Conservation (phyloP, 78 protist species). For the Dictyostelium intermedium region DNA sequence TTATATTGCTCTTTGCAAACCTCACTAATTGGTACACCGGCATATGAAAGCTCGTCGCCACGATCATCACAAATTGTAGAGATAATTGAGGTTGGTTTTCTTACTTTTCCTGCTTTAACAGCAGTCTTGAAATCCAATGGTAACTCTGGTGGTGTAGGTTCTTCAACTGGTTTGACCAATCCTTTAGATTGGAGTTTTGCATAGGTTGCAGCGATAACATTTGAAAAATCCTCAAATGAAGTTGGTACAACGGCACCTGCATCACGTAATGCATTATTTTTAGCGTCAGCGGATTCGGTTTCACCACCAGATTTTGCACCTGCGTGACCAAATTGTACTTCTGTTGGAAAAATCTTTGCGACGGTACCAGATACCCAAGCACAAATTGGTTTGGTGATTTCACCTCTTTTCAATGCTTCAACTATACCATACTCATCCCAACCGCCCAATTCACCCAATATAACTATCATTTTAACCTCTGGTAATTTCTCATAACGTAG, state of each 20-base stretch:
- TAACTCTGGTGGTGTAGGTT: constrained; percentile 84
- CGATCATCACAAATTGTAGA: constrained; percentile 96
- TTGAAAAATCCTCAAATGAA: constrained; percentile 88
- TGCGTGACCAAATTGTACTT: constrained; percentile 96
- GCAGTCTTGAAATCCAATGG: constrained; percentile 95
- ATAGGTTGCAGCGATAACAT: constrained; percentile 72
- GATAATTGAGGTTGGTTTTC: constrained; percentile 92
- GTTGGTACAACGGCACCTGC: constrained; percentile 96
- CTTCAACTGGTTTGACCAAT: constrained; percentile 81
- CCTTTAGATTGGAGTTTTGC: constrained; percentile 50
- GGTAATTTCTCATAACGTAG: constrained; percentile 82
- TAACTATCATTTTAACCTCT: constrained; percentile 89
- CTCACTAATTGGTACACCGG: constrained; percentile 88
- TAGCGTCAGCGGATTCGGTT: constrained; percentile 89
- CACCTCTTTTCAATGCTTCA: constrained; percentile 88
- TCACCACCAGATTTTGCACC: constrained; percentile 89
- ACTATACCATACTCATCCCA: constrained; percentile 91
- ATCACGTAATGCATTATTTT: constrained; percentile 87
- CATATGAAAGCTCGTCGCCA: constrained; percentile 95
- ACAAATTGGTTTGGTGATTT: constrained; percentile 94
- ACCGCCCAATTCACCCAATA: constrained; percentile 97
- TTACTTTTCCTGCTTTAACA: constrained; percentile 90
- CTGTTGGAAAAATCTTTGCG: constrained; percentile 83
- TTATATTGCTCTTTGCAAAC: constrained; percentile 85
- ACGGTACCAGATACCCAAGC: constrained; percentile 96